Percentiles rank a stretch among this genome's conserved stretches.
These are phyloP conservation scores for Termitomyces eurrhizus DNA, from an alignment of 768 basidiomycete species.

Conservation along the genomic window DNA sequence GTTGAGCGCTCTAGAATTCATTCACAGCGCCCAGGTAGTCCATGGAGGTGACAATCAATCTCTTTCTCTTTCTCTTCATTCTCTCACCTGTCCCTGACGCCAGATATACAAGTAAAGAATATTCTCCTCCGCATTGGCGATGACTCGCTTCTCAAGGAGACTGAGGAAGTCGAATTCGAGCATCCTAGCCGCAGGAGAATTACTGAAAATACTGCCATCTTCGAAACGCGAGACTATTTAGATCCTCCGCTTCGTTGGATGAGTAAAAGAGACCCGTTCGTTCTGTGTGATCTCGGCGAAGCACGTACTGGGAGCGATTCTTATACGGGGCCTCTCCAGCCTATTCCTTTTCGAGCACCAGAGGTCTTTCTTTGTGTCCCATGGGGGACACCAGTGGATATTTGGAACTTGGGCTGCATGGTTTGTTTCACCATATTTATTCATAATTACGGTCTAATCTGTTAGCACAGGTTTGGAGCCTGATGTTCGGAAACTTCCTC, in stretches of 20 bases:
- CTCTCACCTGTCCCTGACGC: background rate
- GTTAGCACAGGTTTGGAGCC: background rate
- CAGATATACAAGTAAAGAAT: conserved; percentile 1
- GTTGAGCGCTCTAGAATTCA: background rate
- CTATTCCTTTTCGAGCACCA: background rate
- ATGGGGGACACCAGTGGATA: background rate
- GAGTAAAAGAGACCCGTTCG: too few relatives aligned
- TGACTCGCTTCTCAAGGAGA: background rate
- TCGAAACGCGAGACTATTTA: background rate
- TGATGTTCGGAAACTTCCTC: too few relatives aligned
- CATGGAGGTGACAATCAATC: background rate
- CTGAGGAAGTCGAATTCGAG: background rate
- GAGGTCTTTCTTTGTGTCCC: background rate
- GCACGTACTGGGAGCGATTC: background rate
- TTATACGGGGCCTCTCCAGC: background rate
- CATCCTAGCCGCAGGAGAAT: conserved; percentile 2
- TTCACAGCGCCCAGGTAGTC: background rate
- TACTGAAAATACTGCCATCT: background rate
- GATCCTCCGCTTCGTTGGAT: background rate
- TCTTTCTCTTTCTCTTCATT: too few relatives aligned
- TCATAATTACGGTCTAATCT: background rate
- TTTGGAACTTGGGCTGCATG: background rate
- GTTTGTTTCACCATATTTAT: background rate
- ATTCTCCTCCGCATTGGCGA: background rate
- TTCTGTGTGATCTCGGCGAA: conserved; percentile 4